A percentile compares a stretch with the other conserved stretches of the same genome.
phyloP scores from a whole-genome alignment of 1,284 basidiomycete species.

The Volvariella volvacea region DNA sequence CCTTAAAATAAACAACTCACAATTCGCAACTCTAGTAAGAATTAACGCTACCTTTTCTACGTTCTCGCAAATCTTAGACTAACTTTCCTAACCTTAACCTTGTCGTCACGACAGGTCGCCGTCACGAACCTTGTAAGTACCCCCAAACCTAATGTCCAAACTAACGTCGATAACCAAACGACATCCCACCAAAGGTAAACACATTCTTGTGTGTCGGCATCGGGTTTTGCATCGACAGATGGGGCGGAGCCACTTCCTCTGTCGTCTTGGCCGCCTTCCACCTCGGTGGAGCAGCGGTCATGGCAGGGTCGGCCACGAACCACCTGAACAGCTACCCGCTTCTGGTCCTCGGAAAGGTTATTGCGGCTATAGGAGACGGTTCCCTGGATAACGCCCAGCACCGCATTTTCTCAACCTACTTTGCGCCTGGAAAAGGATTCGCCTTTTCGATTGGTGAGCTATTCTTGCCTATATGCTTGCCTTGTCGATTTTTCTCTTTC shows the following conservation, averaged over 20 bases:
- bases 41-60: too few species aligned
- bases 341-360: conserved; percentile 34
- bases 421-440: conserved; percentile 34
- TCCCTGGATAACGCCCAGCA: conserved; percentile 41
- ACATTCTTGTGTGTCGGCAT: conserved; percentile 35
- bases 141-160: too few species aligned
- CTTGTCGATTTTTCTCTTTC: not conserved
- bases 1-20: conserved; percentile 37
- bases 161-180: not conserved
- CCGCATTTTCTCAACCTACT: conserved; percentile 39
- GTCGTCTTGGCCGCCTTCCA: conserved; percentile 17
- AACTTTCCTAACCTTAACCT: too few species aligned
- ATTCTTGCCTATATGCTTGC: not conserved
- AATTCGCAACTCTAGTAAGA: conserved; percentile 33
- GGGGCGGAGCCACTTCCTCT: conserved; percentile 32
- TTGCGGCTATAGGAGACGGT: conserved; percentile 38
- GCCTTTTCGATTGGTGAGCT: conserved; percentile 32
- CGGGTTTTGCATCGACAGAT: conserved; percentile 38
- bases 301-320: conserved; percentile 32
- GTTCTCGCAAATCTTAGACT: too few species aligned
- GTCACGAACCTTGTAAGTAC: conserved; percentile 33
- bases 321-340: conserved; percentile 31
- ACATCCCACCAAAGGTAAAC: conserved; percentile 24
- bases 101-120: conserved; percentile 17
- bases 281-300: conserved; percentile 17